These are phyloP conservation scores for Aspergillus jensenii DNA, from an alignment of 2,329 filamentous ascomycete species.

Conservation along the genomic window DNA sequence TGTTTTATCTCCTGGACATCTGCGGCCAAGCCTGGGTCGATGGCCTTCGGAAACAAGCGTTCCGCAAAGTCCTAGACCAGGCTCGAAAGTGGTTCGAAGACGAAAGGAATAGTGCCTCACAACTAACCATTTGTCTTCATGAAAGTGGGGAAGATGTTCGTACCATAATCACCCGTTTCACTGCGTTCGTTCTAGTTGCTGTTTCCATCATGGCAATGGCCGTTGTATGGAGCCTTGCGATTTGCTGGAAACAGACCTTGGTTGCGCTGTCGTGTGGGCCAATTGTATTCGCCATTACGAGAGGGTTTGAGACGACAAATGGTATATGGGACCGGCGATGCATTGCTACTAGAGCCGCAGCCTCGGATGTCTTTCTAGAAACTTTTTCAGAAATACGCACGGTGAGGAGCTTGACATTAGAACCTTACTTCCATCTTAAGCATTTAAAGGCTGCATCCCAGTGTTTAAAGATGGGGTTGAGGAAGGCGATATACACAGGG, in stretches of 20 bases:
- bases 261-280: slow-evolving; percentile 71
- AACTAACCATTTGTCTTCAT: slow-evolving; percentile 71
- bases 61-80: slow-evolving; percentile 71
- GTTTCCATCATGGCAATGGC: slow-evolving; percentile 67
- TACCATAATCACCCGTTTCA: slow-evolving; percentile 75
- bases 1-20: slow-evolving; percentile 70
- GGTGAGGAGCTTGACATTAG: slow-evolving; percentile 72
- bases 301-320: slow-evolving; percentile 64
- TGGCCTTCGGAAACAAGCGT: slow-evolving; percentile 64
- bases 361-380: slow-evolving; percentile 68
- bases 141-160: slow-evolving; percentile 84
- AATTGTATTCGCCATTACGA: slow-evolving; percentile 65
- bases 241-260: slow-evolving; percentile 78
- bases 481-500: slow-evolving; percentile 66
- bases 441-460: slow-evolving; percentile 54
- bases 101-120: slow-evolving; percentile 61
- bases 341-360: slow-evolving; percentile 61
- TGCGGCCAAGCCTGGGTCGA: slow-evolving; percentile 77
- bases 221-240: slow-evolving; percentile 69
- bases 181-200: slow-evolving; percentile 67
- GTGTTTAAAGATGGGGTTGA: slow-evolving; percentile 62
- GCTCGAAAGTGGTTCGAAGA: slow-evolving; percentile 76
- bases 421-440: slow-evolving; percentile 67
- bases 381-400: slow-evolving; percentile 77
- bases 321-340: slow-evolving; percentile 70